Evolutionary conservation across 257 asterid genomes (phyloP), one percentile per base, ranked within the genome.

Genomic region (Jasminum sambac): DNA sequence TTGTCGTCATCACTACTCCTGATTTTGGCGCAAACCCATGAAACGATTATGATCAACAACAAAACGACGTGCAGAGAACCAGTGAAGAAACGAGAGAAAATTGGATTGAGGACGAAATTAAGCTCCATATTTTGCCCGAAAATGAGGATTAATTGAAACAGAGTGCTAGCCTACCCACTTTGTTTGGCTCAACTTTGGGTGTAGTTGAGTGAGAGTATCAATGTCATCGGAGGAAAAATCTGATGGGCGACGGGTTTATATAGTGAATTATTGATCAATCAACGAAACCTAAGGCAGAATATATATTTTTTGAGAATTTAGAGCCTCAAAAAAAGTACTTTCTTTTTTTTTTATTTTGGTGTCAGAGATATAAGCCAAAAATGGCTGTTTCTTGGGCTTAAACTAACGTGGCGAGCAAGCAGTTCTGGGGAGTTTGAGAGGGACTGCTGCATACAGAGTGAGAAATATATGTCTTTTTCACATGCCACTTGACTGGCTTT

Each of bases 31-130:
- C 30, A 72, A 25, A 77, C 72, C 87, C 95, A 92, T 30, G 62
- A 72, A 25, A 74, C 17, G 11, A 80, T 48, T 21, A 84, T 40
- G 21, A 73, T 25, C 55, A 74, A 5, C 12, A 87, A 67, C 79
- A 92, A 65, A 30, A 82, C 25, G 0, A 87, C 40, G 81, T 92
- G 97, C 77, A 86, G 11, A 37, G 80, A 79, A 66, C 68, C 80
- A 26, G 94, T 85, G 39, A 86, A 69, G 76, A 72, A 74, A 14
- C 96, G 87, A 44, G 84, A 69, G 62, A 74, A 80, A 70, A 77
- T 8, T 6, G 95, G 97, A 78, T 80, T 76, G 2, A 83, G 57
- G 68, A 83, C 69, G 23, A 64, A 76, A 73, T 74, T 79, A 50
- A 38, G 48, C 37, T 67, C 67, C 55, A 79, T 79, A 60, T 17